Conservation (phyloP, 1,284 basidiomycete genomes). For the Crucibulum parvulum region DNA sequence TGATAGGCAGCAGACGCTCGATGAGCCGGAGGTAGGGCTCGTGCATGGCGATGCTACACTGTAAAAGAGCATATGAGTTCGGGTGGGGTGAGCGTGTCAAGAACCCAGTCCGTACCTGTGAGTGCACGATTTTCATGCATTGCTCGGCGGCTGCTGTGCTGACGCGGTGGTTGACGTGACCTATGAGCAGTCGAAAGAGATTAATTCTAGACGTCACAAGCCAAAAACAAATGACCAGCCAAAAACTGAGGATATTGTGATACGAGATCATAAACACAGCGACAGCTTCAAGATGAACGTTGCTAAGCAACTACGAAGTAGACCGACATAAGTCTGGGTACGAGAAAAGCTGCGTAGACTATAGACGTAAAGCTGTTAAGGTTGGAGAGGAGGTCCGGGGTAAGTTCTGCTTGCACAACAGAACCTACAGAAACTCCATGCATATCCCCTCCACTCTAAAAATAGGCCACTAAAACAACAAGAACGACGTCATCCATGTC, state of each 20-base stretch:
- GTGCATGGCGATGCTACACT: slow-evolving; percentile 85
- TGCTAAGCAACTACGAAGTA: too few relatives aligned
- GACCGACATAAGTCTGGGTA: too few relatives aligned
- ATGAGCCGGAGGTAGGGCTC: slow-evolving; percentile 81
- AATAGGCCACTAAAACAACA: too few relatives aligned
- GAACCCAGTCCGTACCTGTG: slow-evolving; percentile 52
- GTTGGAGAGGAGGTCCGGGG: too few relatives aligned
- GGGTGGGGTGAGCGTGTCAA: neutral
- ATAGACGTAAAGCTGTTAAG: too few relatives aligned
- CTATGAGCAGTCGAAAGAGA: slow-evolving; percentile 41
- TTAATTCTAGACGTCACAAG: neutral
- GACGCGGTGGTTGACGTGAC: slow-evolving; percentile 88
- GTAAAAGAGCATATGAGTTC: slow-evolving; percentile 6
- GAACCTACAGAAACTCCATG: too few relatives aligned
- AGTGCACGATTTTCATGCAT: slow-evolving; percentile 83
- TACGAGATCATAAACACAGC: too few relatives aligned
- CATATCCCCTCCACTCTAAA: too few relatives aligned
- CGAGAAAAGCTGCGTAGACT: too few relatives aligned
- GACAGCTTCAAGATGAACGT: too few relatives aligned
- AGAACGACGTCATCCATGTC: too few relatives aligned
- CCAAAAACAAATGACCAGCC: neutral
- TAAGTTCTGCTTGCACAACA: too few relatives aligned
- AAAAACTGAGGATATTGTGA: neutral
- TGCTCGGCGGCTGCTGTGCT: slow-evolving; percentile 89
- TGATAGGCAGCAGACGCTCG: slow-evolving; percentile 78